Evolutionary conservation across 2,329 filamentous ascomycete species (phyloP), one percentile per base, ranked within the genome.

Genomic region (Macroventuria anomochaeta): DNA sequence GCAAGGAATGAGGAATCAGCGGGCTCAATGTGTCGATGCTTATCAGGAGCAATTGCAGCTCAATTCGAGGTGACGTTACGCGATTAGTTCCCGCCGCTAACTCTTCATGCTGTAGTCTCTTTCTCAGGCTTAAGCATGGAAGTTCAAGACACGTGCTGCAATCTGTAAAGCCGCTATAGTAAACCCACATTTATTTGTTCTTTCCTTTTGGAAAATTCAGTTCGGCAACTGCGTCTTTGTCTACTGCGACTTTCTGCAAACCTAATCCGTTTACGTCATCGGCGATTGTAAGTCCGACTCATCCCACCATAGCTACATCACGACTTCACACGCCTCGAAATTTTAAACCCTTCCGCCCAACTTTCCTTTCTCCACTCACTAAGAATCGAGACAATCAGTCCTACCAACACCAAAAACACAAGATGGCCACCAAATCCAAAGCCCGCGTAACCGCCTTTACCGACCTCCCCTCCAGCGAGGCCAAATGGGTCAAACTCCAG

Each of bases 401-500:
- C 28, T 18, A 21, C 10, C 7, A 15, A 29, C 7, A 2, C 2
- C 15, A 23, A 28, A 40, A 4, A 33, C 37, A 31, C 41, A 41
- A 46, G 59, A 64, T 58, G 52, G 34, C 52, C 29, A 43, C 44
- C 40, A 59, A 55, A 12, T 34, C 41, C 29, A 59, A 48, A 18
- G 59, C 63, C 12, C 61, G 61, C 39, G 52, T 67, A 17, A 65
- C 61, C n/a, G 51, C 63, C 5, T 53, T 65, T 31, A 55, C 50
- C 5, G 59, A 63, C 44, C 66, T 69, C 43, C 49, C 66, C 42
- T 63, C 62, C 23, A 42, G 56, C 3, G 58, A 63, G 12, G 65
- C 65, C 18, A 67, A 66, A 66, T 69, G 66, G 66, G 34, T 69
- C 23, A 64, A 66, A 17, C 52, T 69, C 17, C 64, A 81, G 60